Evolutionary conservation across 2,329 filamentous ascomycete genomes (phyloP).

Genomic region (Cladophialophora carrionii): DNA sequence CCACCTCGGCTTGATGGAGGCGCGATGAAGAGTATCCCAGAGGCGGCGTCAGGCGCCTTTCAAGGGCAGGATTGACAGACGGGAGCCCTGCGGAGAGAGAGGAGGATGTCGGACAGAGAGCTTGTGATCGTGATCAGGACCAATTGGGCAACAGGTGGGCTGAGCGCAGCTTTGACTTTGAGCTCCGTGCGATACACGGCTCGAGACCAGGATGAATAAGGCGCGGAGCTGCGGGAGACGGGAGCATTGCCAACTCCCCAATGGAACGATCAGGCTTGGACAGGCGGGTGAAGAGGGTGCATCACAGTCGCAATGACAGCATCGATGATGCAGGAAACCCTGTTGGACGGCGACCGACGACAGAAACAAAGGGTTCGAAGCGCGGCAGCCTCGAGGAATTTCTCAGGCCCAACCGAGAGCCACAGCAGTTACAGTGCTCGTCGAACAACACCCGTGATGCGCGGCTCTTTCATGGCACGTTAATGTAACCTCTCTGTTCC

Average conservation of each 20-base stretch:
- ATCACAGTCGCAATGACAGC: constrained; percentile 7
- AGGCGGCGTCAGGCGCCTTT: not conserved
- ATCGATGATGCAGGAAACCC: not conserved
- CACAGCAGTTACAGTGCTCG: not conserved
- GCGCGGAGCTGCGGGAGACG: constrained; percentile 10
- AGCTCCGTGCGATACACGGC: constrained; percentile 10
- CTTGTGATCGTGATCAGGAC: not conserved
- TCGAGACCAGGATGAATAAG: constrained; percentile 18
- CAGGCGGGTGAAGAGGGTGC: not conserved
- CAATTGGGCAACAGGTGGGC: constrained; percentile 13
- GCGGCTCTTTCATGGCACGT: not conserved
- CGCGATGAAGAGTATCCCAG: not conserved
- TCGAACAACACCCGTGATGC: not conserved
- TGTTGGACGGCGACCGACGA: not conserved
- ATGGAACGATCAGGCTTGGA: constrained; percentile 6
- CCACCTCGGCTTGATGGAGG: not conserved
- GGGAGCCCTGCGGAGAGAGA: not conserved
- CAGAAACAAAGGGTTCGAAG: not conserved
- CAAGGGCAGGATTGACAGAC: not conserved
- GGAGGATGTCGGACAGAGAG: constrained; percentile 5
- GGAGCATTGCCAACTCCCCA: constrained; percentile 16
- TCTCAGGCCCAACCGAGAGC: not conserved
- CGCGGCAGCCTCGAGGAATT: not conserved
- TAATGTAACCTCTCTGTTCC: not conserved
- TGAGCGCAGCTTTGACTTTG: constrained; percentile 21